Percentiles rank a stretch among this genome's conserved stretches.
Conservation (phyloP, 108 stramenopile species). For the Aurantiochytrium sp. region DNA sequence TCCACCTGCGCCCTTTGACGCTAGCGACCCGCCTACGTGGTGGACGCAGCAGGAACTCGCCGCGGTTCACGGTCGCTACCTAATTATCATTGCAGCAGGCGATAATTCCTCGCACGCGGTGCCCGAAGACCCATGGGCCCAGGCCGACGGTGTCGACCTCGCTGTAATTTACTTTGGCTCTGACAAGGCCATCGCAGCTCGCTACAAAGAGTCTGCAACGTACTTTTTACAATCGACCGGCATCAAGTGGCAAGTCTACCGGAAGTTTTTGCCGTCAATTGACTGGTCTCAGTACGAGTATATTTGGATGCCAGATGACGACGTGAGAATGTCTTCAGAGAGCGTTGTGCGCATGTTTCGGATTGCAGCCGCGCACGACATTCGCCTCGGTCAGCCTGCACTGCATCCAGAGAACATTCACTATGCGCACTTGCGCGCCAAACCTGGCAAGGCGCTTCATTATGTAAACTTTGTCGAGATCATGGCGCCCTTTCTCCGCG, state of each 20-base stretch:
- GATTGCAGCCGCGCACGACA: neutral
- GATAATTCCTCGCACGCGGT: neutral
- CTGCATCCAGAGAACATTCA: neutral
- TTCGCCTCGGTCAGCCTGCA: neutral
- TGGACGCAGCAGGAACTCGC: neutral
- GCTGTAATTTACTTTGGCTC: neutral
- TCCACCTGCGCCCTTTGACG: no score
- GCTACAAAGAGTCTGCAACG: neutral
- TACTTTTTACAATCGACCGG: neutral
- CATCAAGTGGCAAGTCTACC: neutral
- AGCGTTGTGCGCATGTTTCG: neutral
- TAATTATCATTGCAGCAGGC: neutral
- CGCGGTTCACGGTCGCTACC: neutral
- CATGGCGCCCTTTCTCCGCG: neutral
- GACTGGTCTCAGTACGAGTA: neutral
- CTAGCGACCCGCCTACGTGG: no score
- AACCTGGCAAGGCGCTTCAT: neutral
- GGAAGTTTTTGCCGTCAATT: neutral
- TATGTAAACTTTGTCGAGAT: constrained; percentile 17
- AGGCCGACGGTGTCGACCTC: neutral
- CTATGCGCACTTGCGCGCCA: neutral
- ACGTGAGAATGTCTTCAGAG: neutral
- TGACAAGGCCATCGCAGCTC: neutral
- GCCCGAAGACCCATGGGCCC: neutral
- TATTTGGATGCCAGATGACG: constrained; percentile 8